phyloP scores from a whole-genome alignment of 2,329 filamentous ascomycete species.

The Paracoccidioides brasiliensis region DNA sequence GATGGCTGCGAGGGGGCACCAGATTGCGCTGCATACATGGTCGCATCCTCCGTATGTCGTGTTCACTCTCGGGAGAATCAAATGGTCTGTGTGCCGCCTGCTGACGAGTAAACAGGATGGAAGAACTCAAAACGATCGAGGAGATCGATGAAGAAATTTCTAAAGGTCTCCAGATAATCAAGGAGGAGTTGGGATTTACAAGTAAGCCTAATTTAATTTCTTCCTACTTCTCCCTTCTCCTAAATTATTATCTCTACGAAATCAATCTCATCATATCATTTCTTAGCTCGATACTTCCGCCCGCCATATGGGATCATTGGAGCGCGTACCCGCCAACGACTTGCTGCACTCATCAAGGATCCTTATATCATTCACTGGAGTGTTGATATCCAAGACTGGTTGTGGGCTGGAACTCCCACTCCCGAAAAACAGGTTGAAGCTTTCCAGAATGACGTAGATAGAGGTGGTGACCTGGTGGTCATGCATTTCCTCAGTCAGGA shows the following conservation, averaged over 20 bases:
- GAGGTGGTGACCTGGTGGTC: constrained; percentile 52
- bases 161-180: constrained; percentile 21
- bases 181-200: constrained; percentile 20
- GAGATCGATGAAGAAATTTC: constrained; percentile 28
- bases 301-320: constrained; percentile 57
- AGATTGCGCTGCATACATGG: constrained; percentile 55
- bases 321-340: constrained; percentile 50
- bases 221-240: neutral
- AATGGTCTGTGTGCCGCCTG: neutral
- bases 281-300: constrained; percentile 46
- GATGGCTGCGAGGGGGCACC: constrained; percentile 50
- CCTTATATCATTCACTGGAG: constrained; percentile 54
- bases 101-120: constrained; percentile 20
- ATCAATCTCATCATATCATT: constrained; percentile 9
- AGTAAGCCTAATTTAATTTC: constrained; percentile 16
- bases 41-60: constrained; percentile 47
- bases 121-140: constrained; percentile 19
- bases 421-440: constrained; percentile 55
- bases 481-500: constrained; percentile 56
- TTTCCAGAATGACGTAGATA: constrained; percentile 49
- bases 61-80: neutral
- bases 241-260: neutral
- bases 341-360: constrained; percentile 40
- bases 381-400: constrained; percentile 59
- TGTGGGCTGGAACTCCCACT: constrained; percentile 49